Evolutionary conservation across 441 rosid genomes (phyloP).

Genomic region (Pelargonium citronellum): DNA sequence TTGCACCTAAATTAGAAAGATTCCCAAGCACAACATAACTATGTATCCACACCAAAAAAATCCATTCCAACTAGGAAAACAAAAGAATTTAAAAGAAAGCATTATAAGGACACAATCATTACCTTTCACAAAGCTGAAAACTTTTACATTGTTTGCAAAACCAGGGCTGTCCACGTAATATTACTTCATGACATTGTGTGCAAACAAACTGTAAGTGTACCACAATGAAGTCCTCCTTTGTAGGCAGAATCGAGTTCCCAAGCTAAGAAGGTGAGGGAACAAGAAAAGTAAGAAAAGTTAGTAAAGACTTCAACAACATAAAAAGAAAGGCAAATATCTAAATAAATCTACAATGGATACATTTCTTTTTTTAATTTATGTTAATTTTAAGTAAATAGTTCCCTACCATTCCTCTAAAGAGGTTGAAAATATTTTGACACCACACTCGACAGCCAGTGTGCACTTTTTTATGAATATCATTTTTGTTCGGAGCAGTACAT

Average conservation of each 20-base stretch:
- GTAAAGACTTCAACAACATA: not conserved
- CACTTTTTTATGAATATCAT: no score
- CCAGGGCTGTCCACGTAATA: conserved; percentile 57
- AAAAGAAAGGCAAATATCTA: not conserved
- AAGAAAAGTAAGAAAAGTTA: conserved; percentile 6
- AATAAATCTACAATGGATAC: not conserved
- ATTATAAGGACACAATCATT: conserved; percentile 25
- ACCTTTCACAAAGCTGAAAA: conserved; percentile 94
- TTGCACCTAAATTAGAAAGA: not conserved
- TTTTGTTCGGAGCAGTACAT: no score
- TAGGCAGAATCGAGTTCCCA: conserved; percentile 34
- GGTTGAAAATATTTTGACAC: no score
- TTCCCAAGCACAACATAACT: not conserved
- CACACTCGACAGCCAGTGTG: no score
- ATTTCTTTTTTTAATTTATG: no score
- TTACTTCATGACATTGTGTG: conserved; percentile 41
- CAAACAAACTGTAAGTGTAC: conserved; percentile 55
- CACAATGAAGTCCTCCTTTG: conserved; percentile 55
- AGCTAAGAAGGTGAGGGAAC: conserved; percentile 35
- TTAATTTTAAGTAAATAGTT: no score
- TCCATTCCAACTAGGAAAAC: not conserved
- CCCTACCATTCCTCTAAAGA: no score
- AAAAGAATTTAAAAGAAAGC: not conserved
- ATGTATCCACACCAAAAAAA: not conserved
- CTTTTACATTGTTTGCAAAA: conserved; percentile 47